Evolutionary conservation across 768 basidiomycete species (phyloP).

Genomic region (Suillus placidus): DNA sequence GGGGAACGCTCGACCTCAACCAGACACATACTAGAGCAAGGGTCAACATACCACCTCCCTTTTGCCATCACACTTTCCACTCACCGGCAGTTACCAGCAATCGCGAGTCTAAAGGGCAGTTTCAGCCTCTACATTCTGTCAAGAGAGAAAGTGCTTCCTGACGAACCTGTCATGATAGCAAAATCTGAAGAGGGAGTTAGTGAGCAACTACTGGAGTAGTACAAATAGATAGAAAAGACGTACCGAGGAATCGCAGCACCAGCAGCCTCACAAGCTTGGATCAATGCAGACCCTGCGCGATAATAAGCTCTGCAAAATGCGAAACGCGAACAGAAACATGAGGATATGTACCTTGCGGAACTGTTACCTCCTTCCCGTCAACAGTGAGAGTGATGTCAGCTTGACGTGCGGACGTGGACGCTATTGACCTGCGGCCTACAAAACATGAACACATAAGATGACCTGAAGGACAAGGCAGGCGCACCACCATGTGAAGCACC

Average conservation of each 20-base stretch:
- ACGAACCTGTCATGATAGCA: constrained; percentile 83
- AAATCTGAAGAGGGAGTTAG: constrained; percentile 50
- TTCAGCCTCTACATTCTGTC: constrained; percentile 9
- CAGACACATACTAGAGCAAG: constrained; percentile 81
- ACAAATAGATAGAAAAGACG: constrained; percentile 19
- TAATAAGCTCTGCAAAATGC: constrained; percentile 14
- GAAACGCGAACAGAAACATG: constrained; percentile 4
- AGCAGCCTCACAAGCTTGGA: constrained; percentile 94
- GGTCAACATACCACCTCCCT: constrained; percentile 11
- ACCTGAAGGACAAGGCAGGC: neutral
- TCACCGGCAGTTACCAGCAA: constrained; percentile 96
- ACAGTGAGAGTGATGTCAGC: constrained; percentile 92
- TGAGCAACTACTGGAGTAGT: constrained; percentile 9
- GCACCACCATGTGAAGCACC: constrained; percentile 40
- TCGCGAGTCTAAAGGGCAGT: constrained; percentile 66
- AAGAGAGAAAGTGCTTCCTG: neutral
- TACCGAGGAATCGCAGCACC: constrained; percentile 82
- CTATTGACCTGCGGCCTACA: constrained; percentile 61
- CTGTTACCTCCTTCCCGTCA: constrained; percentile 96
- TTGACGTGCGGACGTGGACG: constrained; percentile 64
- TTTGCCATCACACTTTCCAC: constrained; percentile 28
- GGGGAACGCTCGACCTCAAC: constrained; percentile 97
- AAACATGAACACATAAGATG: constrained; percentile 10
- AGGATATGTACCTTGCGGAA: constrained; percentile 80
- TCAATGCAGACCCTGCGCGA: constrained; percentile 81